These are phyloP conservation scores for Melanomma pulvis-pyrius DNA, from an alignment of 495 filamentous ascomycete genomes.

Conservation along the genomic window DNA sequence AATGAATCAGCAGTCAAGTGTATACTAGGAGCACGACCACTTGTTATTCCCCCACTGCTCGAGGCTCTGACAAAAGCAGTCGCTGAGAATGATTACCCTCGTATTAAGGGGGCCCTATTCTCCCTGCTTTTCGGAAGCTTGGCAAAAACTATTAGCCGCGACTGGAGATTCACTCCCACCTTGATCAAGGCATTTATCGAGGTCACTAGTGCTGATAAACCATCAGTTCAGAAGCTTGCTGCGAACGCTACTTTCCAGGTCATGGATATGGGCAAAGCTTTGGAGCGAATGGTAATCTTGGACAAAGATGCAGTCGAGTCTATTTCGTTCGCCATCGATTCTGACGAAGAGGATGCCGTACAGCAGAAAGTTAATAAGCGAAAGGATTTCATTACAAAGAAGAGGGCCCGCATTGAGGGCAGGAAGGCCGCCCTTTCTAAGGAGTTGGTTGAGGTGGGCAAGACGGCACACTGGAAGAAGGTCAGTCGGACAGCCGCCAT, in stretches of 20 bases:
- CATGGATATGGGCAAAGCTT: conserved; percentile 84
- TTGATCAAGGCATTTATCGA: conserved; percentile 87
- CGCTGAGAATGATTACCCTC: conserved; percentile 76
- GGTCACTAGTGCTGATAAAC: conserved; percentile 85
- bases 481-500: conserved; percentile 86
- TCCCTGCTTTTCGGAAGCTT: conserved; percentile 86
- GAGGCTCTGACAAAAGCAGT: conserved; percentile 79
- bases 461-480: conserved; percentile 91
- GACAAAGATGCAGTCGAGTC: conserved; percentile 70
- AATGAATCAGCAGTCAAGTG: conserved; percentile 93
- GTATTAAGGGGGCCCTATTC: conserved; percentile 93
- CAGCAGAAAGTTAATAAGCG: conserved; percentile 65
- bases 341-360: conserved; percentile 57
- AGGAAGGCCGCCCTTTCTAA: conserved; percentile 80
- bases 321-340: conserved; percentile 54
- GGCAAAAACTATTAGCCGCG: conserved; percentile 79
- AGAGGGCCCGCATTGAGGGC: conserved; percentile 72
- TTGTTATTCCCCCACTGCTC: conserved; percentile 87
- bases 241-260: conserved; percentile 78
- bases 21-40: conserved; percentile 78
- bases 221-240: conserved; percentile 89
- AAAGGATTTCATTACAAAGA: conserved; percentile 68
- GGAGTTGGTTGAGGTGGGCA: conserved; percentile 77
- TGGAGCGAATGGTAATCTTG: conserved; percentile 85
- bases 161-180: conserved; percentile 90